Conservation (phyloP, 202 grass and related monocot genomes). For the Carex arenaria region DNA sequence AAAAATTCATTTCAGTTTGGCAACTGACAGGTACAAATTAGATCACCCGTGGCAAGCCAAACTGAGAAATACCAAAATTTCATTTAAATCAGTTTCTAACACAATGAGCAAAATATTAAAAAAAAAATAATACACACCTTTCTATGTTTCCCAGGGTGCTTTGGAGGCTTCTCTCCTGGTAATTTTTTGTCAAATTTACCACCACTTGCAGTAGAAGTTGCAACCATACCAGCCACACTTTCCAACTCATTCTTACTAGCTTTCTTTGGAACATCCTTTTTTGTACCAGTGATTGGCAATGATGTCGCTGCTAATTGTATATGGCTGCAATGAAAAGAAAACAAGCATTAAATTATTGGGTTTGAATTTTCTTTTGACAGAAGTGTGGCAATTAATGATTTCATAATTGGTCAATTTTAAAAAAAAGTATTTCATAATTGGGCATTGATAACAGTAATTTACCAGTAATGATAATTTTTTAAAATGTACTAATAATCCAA, state of each 20-base stretch:
- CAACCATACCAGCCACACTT: conserved; percentile 80
- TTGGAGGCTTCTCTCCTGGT: conserved; percentile 77
- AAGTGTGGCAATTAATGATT: background rate
- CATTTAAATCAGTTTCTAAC: background rate
- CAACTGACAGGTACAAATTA: background rate
- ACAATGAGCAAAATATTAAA: background rate
- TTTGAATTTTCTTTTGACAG: background rate
- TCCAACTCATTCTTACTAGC: conserved; percentile 82
- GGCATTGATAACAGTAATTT: background rate
- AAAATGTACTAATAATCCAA: too few relatives aligned
- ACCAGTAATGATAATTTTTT: background rate
- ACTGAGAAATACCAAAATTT: background rate
- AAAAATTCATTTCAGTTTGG: background rate
- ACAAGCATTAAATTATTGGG: background rate
- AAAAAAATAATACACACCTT: conserved; percentile 40
- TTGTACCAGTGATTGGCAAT: conserved; percentile 73
- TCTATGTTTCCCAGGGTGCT: conserved; percentile 80
- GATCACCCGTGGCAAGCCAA: background rate
- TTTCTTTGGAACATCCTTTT: conserved; percentile 67
- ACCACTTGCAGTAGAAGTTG: conserved; percentile 86
- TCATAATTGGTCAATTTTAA: background rate
- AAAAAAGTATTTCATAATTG: background rate
- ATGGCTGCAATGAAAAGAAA: conserved; percentile 47
- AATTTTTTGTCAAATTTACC: conserved; percentile 94
- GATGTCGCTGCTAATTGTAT: conserved; percentile 86